phyloP scores from a whole-genome alignment of 2,329 filamentous ascomycete genomes.

The Pseudocercospora musae region DNA sequence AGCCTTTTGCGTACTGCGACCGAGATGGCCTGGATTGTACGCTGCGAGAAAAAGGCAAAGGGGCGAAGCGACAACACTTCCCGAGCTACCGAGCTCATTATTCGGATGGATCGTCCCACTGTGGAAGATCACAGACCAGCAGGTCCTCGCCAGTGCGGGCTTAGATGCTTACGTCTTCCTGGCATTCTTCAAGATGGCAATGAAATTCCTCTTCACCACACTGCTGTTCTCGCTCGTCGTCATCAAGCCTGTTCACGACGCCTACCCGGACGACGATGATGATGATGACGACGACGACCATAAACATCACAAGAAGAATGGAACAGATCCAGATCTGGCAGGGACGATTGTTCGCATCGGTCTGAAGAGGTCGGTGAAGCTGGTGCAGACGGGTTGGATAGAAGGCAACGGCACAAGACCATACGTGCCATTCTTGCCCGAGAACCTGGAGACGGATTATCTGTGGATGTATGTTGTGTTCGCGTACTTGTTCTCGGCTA shows the following conservation, averaged over 20 bases:
- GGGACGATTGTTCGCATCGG: conserved; percentile 5
- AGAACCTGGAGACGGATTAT: conserved; percentile 53
- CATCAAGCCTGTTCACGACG: conserved; percentile 79
- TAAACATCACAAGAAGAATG: conserved; percentile 26
- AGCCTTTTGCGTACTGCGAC: conserved; percentile 76
- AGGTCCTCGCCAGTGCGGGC: conserved; percentile 84
- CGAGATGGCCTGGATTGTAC: conserved; percentile 88
- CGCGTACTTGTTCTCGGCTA: conserved; percentile 81
- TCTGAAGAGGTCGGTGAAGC: conserved; percentile 15
- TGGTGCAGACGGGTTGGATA: conserved; percentile 9
- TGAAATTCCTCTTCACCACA: conserved; percentile 74
- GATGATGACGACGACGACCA: conserved; percentile 21
- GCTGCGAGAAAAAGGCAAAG: conserved; percentile 79
- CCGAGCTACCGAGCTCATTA: conserved; percentile 75
- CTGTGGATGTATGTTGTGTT: conserved; percentile 95
- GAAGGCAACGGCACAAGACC: conserved; percentile 4
- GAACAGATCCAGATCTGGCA: conserved; percentile 7
- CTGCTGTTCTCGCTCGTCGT: conserved; percentile 77
- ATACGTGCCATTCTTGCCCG: conserved; percentile 17
- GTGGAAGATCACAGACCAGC: conserved; percentile 80
- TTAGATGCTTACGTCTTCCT: conserved; percentile 96
- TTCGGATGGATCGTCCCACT: conserved; percentile 91
- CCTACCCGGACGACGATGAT: conserved; percentile 50
- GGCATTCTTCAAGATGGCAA: conserved; percentile 92
- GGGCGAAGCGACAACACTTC: conserved; percentile 63